phyloP scores from a whole-genome alignment of 129 eudicot species.

The Flaveria sonorensis region DNA sequence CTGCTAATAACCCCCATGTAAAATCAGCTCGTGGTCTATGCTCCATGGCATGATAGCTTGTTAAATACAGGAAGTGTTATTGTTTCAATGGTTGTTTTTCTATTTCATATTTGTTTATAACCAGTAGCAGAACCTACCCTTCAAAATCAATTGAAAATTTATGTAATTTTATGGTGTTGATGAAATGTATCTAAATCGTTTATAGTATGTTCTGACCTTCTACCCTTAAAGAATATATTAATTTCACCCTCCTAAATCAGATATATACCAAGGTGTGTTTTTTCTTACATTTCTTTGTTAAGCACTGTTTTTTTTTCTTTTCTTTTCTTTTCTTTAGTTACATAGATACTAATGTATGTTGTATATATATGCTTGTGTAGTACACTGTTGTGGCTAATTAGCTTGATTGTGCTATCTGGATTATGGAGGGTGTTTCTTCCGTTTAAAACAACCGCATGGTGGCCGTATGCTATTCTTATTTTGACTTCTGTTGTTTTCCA shows the following conservation, averaged over 20 bases:
- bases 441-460: constrained; percentile 61
- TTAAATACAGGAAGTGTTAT: not conserved
- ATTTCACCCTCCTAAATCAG: not conserved
- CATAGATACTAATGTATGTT: constrained; percentile 15
- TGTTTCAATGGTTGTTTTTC: not conserved
- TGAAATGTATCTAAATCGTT: not conserved
- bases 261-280: not conserved
- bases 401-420: constrained; percentile 81
- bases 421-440: constrained; percentile 92
- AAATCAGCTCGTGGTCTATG: too few species aligned
- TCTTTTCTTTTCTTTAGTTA: not conserved
- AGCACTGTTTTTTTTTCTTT: not conserved
- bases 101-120: not conserved
- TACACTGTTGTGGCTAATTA: constrained; percentile 87
- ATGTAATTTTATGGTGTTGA: not conserved
- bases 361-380: constrained; percentile 46
- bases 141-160: not conserved
- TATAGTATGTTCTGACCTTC: not conserved
- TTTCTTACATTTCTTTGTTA: not conserved
- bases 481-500: constrained; percentile 78
- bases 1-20: not conserved
- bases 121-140: not conserved
- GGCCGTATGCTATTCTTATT: constrained; percentile 72
- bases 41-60: not conserved
- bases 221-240: not conserved